These are phyloP conservation scores for Mycena leptocephala DNA, from an alignment of 768 basidiomycete genomes.

Conservation along the genomic window DNA sequence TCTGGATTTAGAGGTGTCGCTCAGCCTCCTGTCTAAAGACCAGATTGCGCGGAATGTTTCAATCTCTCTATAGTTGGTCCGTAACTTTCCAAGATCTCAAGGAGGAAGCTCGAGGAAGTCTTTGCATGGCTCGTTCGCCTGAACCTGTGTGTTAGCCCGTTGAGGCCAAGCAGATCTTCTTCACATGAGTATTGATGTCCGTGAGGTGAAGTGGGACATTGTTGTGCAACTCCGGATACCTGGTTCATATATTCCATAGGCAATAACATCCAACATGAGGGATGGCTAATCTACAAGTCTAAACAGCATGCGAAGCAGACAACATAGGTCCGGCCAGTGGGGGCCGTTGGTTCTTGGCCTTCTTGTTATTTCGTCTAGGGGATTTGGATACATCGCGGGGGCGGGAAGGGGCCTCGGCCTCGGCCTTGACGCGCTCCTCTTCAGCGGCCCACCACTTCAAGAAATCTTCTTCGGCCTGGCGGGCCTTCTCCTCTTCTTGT, in stretches of 20 bases:
- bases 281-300: slow-evolving; percentile 19
- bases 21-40: too few relatives aligned
- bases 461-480: slow-evolving; percentile 84
- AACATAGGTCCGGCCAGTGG: slow-evolving; percentile 25
- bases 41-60: too few relatives aligned
- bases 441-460: slow-evolving; percentile 92
- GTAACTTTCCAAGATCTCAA: too few relatives aligned
- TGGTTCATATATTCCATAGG: slow-evolving; percentile 4
- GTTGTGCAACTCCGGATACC: too few relatives aligned
- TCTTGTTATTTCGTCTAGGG: slow-evolving; percentile 26
- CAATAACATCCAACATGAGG: neutral
- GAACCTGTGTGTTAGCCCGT: too few relatives aligned
- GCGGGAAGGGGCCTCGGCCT: slow-evolving; percentile 53
- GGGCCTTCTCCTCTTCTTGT: slow-evolving; percentile 85
- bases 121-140: too few relatives aligned
- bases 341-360: slow-evolving; percentile 20
- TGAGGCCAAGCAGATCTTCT: too few relatives aligned
- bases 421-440: slow-evolving; percentile 77
- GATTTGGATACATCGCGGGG: slow-evolving; percentile 26
- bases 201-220: too few relatives aligned
- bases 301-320: slow-evolving; percentile 28
- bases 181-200: too few relatives aligned
- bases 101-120: too few relatives aligned
- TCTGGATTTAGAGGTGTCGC: too few relatives aligned
- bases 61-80: too few relatives aligned